Evolutionary conservation across 2,329 filamentous ascomycete genomes (phyloP), one percentile per base, ranked within the genome.

Genomic region (Fusarium sp.): DNA sequence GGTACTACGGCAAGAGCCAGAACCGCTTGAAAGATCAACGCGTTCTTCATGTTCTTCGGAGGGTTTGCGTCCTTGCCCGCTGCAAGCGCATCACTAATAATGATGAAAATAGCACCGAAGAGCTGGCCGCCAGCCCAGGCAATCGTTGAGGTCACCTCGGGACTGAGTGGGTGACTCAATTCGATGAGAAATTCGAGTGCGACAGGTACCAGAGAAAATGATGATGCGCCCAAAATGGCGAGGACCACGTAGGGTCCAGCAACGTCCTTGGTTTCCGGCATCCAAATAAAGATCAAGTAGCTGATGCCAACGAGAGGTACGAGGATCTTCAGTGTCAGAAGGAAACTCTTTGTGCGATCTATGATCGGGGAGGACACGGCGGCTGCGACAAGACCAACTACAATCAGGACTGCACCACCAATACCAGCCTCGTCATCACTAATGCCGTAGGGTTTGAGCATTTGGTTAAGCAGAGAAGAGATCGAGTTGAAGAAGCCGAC

Each of bases 401-500:
- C 85, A 77, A 98, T 98, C 34, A 98, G 87, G 11, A 98, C 81
- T 1, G 92, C 96, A 69, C 96, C 96, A 13, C 91, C 94, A 75
- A 98, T 94, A 34, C 96, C 96, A 24, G 95, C 93, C 59, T 97
- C 87, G 70, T 91, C 91, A 78, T 97, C 92, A 63, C 84, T 87
- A 86, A 94, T 97, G 75, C 89, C 92, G 81, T 98, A 95, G 0
- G 96, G 96, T 41, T 88, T 84, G 69, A 98, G 87, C 78, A 98
- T 93, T 78, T 98, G 95, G 82, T 95, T 97, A 12, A 98, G 86
- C 2, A 98, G 88, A 3, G 92, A 92, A 52, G 94, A 97, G 71
- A 94, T 84, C 72, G 92, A 92, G 85, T 98, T 98, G 89, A 99
- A 99, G 83, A 96, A 91, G 74, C 92, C 94, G 66, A 97, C 93